A percentile compares a stretch with the other conserved stretches of the same genome.
phyloP scores from a whole-genome alignment of 148 eudicot genomes.

The Rhododendron vialii region DNA sequence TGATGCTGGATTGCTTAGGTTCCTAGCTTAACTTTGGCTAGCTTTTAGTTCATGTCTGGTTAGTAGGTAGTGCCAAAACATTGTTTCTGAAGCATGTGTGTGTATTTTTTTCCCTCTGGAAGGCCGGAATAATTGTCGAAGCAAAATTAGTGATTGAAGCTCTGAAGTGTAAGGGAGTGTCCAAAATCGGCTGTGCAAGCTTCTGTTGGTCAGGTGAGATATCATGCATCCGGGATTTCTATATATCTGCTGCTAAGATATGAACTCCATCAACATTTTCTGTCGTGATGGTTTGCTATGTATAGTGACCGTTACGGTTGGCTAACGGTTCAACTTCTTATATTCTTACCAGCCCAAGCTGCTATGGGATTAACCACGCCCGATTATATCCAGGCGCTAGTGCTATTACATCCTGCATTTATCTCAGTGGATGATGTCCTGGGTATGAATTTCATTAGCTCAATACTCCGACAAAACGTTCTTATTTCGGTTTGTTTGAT shows the following conservation, averaged over 20 bases:
- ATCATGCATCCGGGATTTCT: not conserved
- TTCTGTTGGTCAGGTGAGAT: conserved; percentile 69
- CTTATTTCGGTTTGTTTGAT: not conserved
- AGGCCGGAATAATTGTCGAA: conserved; percentile 43
- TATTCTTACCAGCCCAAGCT: conserved; percentile 35
- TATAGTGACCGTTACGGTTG: no score
- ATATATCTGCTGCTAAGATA: not conserved
- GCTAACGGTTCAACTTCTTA: not conserved
- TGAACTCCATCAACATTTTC: no score
- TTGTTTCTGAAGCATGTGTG: not conserved
- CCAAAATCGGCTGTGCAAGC: conserved; percentile 60
- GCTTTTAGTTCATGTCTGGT: not conserved
- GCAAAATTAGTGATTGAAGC: conserved; percentile 47
- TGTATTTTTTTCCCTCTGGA: not conserved
- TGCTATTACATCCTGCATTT: conserved; percentile 39
- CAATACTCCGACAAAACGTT: not conserved
- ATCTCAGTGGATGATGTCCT: conserved; percentile 44
- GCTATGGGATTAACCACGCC: conserved; percentile 32
- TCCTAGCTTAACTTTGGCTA: no score
- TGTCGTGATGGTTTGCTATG: no score
- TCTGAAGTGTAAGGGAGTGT: conserved; percentile 42
- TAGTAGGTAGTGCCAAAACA: not conserved
- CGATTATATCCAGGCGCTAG: conserved; percentile 39
- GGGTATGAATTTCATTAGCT: conserved; percentile 19
- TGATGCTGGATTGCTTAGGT: no score